Evolutionary conservation across 176 grass and related monocot genomes (phyloP).

Genomic region (Melocanna baccifera): DNA sequence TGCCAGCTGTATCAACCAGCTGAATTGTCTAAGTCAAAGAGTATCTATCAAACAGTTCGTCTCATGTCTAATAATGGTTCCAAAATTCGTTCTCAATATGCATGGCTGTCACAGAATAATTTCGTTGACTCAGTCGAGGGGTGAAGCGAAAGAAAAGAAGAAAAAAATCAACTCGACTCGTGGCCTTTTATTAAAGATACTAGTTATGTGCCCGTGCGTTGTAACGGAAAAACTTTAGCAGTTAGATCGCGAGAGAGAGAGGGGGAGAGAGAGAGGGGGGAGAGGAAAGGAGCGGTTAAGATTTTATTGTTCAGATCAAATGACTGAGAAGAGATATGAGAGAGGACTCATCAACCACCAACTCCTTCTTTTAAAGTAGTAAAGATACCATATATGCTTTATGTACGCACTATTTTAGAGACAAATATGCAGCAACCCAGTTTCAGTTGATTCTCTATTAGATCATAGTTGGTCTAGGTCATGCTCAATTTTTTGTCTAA

Average conservation of each 20-base stretch:
- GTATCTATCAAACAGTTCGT: neutral
- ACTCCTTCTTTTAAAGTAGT: no score
- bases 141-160: neutral
- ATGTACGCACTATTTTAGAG: neutral
- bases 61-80: neutral
- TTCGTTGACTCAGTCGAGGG: neutral
- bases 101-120: neutral
- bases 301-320: no score
- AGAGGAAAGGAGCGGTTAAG: no score
- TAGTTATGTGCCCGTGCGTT: no score
- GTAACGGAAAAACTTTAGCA: no score
- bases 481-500: neutral
- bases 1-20: constrained; percentile 10
- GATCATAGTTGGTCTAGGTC: neutral
- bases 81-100: neutral
- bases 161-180: neutral
- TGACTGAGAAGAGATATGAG: no score
- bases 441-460: neutral
- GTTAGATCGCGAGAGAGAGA: no score
- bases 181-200: neutral
- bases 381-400: neutral
- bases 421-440: neutral
- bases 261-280: no score
- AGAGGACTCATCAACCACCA: no score
- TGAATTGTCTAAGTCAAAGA: constrained; percentile 20